Conservation (phyloP, 1,284 basidiomycete species). For the Puccinia polysora region DNA sequence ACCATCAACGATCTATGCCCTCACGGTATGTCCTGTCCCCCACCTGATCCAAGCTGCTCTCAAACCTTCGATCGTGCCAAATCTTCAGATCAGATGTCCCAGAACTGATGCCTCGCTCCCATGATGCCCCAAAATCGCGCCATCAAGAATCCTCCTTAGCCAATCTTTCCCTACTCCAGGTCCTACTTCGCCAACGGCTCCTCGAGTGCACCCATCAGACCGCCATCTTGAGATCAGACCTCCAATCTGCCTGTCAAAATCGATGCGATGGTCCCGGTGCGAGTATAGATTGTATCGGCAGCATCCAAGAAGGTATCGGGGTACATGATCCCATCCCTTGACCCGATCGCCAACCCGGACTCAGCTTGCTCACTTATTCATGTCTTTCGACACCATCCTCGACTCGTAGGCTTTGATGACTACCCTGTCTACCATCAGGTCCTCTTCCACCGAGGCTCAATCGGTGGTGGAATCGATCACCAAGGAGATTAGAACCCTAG, state of each 20-base stretch:
- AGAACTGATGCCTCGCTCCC: no score
- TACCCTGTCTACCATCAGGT: constrained; percentile 38
- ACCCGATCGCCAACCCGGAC: no score
- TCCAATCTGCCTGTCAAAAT: background rate
- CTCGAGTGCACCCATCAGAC: constrained; percentile 32
- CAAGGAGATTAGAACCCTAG: constrained; percentile 89
- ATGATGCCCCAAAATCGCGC: background rate
- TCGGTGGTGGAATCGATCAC: constrained; percentile 92
- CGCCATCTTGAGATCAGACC: constrained; percentile 1
- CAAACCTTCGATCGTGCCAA: background rate
- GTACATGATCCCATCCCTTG: no score
- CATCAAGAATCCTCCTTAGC: constrained; percentile 25
- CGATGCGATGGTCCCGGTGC: background rate
- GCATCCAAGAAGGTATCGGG: constrained; percentile 38
- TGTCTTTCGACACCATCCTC: no score
- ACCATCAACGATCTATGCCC: constrained; percentile 41
- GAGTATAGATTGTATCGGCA: background rate
- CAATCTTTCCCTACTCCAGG: constrained; percentile 32
- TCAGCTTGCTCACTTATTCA: no score
- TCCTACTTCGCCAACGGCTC: constrained; percentile 31
- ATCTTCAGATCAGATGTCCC: no score
- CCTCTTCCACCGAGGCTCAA: constrained; percentile 77
- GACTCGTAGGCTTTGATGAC: constrained; percentile 33
- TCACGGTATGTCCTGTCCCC: background rate
- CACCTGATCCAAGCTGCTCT: no score